Percentiles rank a stretch among this genome's conserved stretches.
phyloP scores from a whole-genome alignment of 1,139 yeast species.

The Hansenula anomala region DNA sequence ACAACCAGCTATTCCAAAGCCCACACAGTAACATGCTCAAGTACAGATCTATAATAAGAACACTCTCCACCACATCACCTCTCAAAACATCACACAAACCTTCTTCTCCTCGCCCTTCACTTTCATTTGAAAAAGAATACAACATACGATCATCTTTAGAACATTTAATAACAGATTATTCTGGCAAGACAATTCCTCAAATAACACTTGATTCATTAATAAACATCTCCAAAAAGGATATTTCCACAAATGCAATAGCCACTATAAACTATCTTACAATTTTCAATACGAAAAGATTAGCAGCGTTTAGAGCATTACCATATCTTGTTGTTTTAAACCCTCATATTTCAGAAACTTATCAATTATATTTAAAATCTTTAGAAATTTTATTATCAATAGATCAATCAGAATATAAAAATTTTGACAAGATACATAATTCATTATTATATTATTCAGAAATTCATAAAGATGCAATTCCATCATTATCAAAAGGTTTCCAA shows the following conservation, averaged over 20 bases:
- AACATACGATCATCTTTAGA: slow-evolving; percentile 47
- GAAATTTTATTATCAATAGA: slow-evolving; percentile 47
- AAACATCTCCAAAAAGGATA: slow-evolving; percentile 33
- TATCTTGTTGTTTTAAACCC: slow-evolving; percentile 85
- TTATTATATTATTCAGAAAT: slow-evolving; percentile 59
- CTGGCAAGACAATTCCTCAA: slow-evolving; percentile 41
- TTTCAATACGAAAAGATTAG: slow-evolving; percentile 47
- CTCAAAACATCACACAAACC: neutral
- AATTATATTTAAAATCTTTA: slow-evolving; percentile 67
- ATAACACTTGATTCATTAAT: slow-evolving; percentile 43
- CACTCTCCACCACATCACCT: neutral
- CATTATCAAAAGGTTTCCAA: slow-evolving; percentile 74
- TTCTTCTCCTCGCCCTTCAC: neutral
- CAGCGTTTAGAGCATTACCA: slow-evolving; percentile 68
- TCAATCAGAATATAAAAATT: slow-evolving; percentile 21
- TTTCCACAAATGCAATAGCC: slow-evolving; percentile 29
- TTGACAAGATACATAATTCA: slow-evolving; percentile 50
- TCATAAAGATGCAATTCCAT: slow-evolving; percentile 80
- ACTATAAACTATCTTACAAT: slow-evolving; percentile 41
- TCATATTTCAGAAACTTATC: slow-evolving; percentile 78
- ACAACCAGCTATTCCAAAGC: neutral
- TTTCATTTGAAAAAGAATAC: slow-evolving; percentile 35
- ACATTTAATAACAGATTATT: slow-evolving; percentile 44
- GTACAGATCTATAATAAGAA: neutral
- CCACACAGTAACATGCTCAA: neutral